Conservation (phyloP, 208 protist species). For the Leishmania arabica region DNA sequence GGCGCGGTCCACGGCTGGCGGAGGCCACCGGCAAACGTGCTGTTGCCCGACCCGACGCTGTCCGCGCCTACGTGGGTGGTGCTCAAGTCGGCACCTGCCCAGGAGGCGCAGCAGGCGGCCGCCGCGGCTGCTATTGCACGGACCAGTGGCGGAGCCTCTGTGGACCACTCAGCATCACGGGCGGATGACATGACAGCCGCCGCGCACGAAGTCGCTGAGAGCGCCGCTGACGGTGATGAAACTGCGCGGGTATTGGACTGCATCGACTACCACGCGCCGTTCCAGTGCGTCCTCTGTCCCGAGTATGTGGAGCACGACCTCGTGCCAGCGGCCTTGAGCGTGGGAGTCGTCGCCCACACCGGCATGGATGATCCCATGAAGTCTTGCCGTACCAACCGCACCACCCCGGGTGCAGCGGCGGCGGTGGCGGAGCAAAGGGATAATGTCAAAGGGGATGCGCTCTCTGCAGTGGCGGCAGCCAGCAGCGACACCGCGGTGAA, state of each 20-base stretch:
- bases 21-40: slow-evolving; percentile 31
- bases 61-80: slow-evolving; percentile 11
- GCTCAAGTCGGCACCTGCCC: slow-evolving; percentile 8
- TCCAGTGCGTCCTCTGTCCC: slow-evolving; percentile 30
- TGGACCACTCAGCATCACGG: neutral
- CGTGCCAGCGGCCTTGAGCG: slow-evolving; percentile 16
- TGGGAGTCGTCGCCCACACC: slow-evolving; percentile 3
- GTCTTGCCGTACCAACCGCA: too few relatives aligned
- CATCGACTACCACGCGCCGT: slow-evolving; percentile 43
- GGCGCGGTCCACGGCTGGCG: slow-evolving; percentile 29
- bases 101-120: slow-evolving; percentile 18
- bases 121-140: slow-evolving; percentile 4
- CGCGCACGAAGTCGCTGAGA: neutral
- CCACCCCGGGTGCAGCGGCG: neutral
- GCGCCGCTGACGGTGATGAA: neutral
- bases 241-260: neutral
- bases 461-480: neutral
- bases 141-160: neutral
- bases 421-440: neutral
- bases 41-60: slow-evolving; percentile 28
- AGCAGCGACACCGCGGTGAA: neutral
- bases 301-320: slow-evolving; percentile 21
- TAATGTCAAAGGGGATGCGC: neutral
- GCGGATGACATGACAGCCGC: neutral
- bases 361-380: neutral